Base-by-base conservation (phyloP, 768 basidiomycete genomes). In the Pisolithus marmoratus region DNA sequence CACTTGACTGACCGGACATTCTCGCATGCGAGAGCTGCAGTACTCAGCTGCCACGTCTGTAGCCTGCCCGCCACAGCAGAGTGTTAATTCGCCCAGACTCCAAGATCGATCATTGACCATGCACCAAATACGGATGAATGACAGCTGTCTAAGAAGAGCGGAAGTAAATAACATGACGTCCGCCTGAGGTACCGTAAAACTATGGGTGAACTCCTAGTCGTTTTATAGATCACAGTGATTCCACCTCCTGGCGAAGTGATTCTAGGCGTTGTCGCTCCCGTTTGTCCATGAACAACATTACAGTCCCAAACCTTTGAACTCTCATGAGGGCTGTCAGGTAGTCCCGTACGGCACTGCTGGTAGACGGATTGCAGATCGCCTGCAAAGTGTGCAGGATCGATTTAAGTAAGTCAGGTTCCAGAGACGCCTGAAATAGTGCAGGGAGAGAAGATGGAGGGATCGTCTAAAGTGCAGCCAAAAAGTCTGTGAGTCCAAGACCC, bases 391-490 rank as follows among this genome's bases (percentile, higher is more conserved):
- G 68, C 23, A 90, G 63, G 20, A 90, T 71, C 1, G 80, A 78
- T 2, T 72, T 71, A 17, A 92, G 75, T 24, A 87, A 59, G 1
- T 73, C 59, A 0, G 90, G 79, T 41, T 91, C 90, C 29, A 92
- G 73, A 0, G 87, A 87, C 0, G 74, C 80, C 58, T 84, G 76
- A 68, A 87, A 89, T 37, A 92, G 65, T 2, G 72, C 57, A 1
- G 87, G 85, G 24, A 91, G 64, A 17, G 70, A 68, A 8, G 71
- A 44, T 0, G 88, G 80, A 0, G 78, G 69, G 41, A 90, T 74
- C 31, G 70, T 73, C 84, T 90, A 57, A 15, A 37, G 12, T 15
- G 1, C 34, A 34, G 29, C 9, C 47, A 26, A 34, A 49, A 17
- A 54, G 14, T 29, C 31, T 12, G 37, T 23, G 27, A 26, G 38